Evolutionary conservation across 2,329 filamentous ascomycete genomes (phyloP).

Genomic region (Fusarium tuaranense): DNA sequence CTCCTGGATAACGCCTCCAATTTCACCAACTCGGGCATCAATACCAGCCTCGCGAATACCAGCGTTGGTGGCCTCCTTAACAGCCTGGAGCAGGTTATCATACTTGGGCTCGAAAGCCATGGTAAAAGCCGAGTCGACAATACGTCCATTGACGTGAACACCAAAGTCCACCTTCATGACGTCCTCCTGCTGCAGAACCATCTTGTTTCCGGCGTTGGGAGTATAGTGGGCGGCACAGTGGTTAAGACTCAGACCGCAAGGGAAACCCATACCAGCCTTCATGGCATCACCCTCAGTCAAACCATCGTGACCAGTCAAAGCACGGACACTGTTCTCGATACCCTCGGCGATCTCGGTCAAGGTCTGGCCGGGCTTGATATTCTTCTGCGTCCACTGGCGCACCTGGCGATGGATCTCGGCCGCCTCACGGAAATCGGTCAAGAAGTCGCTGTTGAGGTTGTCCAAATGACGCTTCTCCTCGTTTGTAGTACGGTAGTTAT

Average conservation of each 20-base stretch:
- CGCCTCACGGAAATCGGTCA: constrained; percentile 83
- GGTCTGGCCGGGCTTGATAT: constrained; percentile 83
- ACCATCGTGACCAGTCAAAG: constrained; percentile 80
- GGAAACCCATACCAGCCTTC: constrained; percentile 87
- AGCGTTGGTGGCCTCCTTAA: constrained; percentile 84
- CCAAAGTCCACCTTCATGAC: constrained; percentile 88
- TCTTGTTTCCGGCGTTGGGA: constrained; percentile 87
- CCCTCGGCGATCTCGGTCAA: constrained; percentile 86
- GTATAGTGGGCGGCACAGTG: constrained; percentile 89
- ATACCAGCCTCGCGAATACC: constrained; percentile 89
- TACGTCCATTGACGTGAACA: constrained; percentile 82
- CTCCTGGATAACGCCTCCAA: constrained; percentile 87
- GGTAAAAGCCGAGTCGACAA: constrained; percentile 86
- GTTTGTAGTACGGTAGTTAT: constrained; percentile 80
- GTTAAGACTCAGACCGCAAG: constrained; percentile 85
- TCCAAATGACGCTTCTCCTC: constrained; percentile 88
- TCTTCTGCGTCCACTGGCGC: constrained; percentile 83
- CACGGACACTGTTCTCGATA: constrained; percentile 86
- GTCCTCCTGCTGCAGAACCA: constrained; percentile 76
- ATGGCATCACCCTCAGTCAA: constrained; percentile 82
- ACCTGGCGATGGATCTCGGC: constrained; percentile 93
- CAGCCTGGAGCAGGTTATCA: constrained; percentile 78
- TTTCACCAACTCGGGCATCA: constrained; percentile 88
- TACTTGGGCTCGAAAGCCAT: constrained; percentile 80
- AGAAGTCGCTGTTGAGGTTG: constrained; percentile 83